Evolutionary conservation across 495 filamentous ascomycete species (phyloP).

Genomic region (Aspergillus baeticus): DNA sequence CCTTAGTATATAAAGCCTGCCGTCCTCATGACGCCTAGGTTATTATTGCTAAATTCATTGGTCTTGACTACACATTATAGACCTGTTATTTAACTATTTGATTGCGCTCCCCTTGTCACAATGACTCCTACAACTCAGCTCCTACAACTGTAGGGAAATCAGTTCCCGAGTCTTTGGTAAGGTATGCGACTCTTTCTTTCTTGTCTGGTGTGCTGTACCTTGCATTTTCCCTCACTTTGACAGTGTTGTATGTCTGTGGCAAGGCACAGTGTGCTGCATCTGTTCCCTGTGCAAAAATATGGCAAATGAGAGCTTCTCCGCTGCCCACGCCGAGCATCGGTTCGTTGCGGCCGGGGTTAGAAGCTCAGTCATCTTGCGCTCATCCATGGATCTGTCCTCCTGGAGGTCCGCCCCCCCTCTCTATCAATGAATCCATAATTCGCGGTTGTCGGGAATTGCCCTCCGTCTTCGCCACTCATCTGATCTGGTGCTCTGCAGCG

Average conservation of each 20-base stretch:
- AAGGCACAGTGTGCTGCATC: background rate
- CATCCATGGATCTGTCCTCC: background rate
- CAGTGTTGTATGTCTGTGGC: background rate
- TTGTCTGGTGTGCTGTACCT: background rate
- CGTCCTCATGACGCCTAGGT: no score
- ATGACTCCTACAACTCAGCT: background rate
- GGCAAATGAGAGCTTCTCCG: conserved; percentile 22
- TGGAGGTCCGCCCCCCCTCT: background rate
- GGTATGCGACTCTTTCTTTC: background rate
- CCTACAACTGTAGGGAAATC: background rate
- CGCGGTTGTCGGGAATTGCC: background rate
- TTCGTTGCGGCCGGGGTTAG: background rate
- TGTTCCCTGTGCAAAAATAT: background rate
- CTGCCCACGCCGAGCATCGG: conserved; percentile 19
- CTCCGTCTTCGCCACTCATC: conserved; percentile 6
- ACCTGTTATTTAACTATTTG: background rate
- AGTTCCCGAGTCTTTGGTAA: background rate
- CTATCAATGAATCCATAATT: background rate
- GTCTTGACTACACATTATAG: no score
- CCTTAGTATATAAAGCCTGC: no score
- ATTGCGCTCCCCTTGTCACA: background rate
- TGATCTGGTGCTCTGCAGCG: background rate
- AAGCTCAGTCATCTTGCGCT: conserved; percentile 1
- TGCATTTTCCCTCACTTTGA: no score
- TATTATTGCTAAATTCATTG: no score